Conservation (phyloP, 148 eudicot species). For the Beta vulgaris region DNA sequence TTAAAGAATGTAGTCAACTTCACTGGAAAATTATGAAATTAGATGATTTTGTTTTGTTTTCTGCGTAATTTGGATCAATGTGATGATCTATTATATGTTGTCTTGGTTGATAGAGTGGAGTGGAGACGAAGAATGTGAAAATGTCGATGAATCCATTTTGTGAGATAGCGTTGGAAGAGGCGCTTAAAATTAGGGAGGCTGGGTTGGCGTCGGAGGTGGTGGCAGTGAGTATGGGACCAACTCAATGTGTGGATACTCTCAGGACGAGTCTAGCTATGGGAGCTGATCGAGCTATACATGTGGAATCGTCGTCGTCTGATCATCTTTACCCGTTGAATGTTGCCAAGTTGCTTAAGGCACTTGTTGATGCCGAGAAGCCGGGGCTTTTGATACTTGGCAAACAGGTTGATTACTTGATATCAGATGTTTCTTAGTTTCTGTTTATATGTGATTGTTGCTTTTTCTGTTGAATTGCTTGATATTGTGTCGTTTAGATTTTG, state of each 20-base stretch:
- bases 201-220: constrained; percentile 95
- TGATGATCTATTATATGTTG: background rate
- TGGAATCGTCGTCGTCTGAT: constrained; percentile 34
- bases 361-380: constrained; percentile 76
- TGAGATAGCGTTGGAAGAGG: constrained; percentile 94
- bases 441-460: background rate
- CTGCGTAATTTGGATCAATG: background rate
- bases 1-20: too few species aligned
- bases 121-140: constrained; percentile 81
- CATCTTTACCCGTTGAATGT: constrained; percentile 57
- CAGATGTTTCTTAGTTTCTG: background rate
- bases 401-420: constrained; percentile 47
- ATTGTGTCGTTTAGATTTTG: background rate
- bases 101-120: constrained; percentile 55
- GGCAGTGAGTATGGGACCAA: constrained; percentile 79
- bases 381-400: constrained; percentile 75
- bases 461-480: constrained; percentile 1
- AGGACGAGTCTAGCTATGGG: constrained; percentile 99
- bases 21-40: too few species aligned
- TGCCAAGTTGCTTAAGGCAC: constrained; percentile 78
- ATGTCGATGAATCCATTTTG: constrained; percentile 99
- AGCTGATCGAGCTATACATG: constrained; percentile 88
- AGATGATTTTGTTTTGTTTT: background rate
- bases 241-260: constrained; percentile 78
- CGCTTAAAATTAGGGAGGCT: constrained; percentile 64